Evolutionary conservation across 257 asterid genomes (phyloP), one percentile per base, ranked within the genome.

Genomic region (Lithospermum erythrorhizon): DNA sequence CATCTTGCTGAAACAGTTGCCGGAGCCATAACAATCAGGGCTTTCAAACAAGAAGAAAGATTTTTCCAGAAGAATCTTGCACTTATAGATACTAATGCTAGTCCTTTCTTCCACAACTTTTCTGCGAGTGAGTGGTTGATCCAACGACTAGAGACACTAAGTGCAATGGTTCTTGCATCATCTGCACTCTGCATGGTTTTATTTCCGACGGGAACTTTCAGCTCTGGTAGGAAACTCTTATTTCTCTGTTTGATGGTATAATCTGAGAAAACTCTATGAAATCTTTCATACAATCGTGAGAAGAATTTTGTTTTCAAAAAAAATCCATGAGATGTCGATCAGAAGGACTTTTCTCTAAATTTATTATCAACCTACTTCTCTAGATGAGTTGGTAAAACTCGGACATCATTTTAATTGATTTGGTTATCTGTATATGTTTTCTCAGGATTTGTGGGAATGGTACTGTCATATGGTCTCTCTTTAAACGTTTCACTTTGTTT

Each of bases 61-160:
- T 53, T 53, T 53, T 53, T 53, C 57, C 57, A 53, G 57, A 53
- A 53, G 57, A 53, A 18, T 53, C 25, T 53, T n/a, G 25, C n/a
- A 53, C 22, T 53, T 53, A 53, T 22, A 1, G 57, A 53, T n/a
- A n/a, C 25, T n/a, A 53, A 53, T 53, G 11, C 57, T n/a, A 53
- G 57, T 53, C 57, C 57, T 18, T 53, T n/a, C 24, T 53, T 53
- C 23, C 57, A 53, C 57, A 53, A n/a, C 25, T 53, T 53, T 19
- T 3, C 57, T 19, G 57, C 57, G 16, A n/a, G 13, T 53, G 57
- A 53, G 25, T 53, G 57, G 57, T n/a, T 53, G 24, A 53, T 53
- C 18, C 57, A 53, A 53, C 57, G 57, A 53, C 18, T 53, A 20
- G 57, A 53, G 57, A 22, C 49, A 53, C 57, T 53, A n/a, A 53